Base-by-base conservation (phyloP, 1,284 basidiomycete species). In the Cystobasidium slooffiae region DNA sequence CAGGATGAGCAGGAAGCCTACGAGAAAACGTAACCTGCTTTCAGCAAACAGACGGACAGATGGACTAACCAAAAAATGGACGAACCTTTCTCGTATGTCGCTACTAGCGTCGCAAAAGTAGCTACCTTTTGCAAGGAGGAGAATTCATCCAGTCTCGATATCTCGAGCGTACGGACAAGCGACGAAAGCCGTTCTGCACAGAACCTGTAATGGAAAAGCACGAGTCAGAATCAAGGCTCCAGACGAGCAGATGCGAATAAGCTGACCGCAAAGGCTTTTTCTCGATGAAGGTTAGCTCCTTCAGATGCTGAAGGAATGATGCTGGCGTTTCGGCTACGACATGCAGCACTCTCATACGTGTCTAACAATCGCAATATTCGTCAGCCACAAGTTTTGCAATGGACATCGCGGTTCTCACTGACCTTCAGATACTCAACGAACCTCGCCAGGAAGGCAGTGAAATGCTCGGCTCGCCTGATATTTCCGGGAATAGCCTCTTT, bases 371-470 rank as follows among this genome's bases (percentile, higher is more conserved):
- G 16, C 31, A 12, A 31, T 14, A 31, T 16, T 37, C 24, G 44
- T 65, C 62, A 79, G 77, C 75, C 52, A 75, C 75, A 68, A 41
- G 64, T 41, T 49, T 46, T 63, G 46, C 20, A 14, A 31, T n/a
- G 55, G 41, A 55, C 43, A 49, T 24, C 3, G 4, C 4, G 37
- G 1, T n/a, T n/a, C 12, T 58, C 56, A 76, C 84, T 41, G 67
- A 92, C 93, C 87, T 99, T 99, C 76, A 99, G 87, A 82, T 99
- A 99, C 84, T 99, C 97, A 55, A 99, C 94, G 81, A 99, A 97
- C 55, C 97, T 90, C 82, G 96, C 97, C 76, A 99, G 84, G 85
- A 99, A 99, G 0, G 97, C 96, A 20, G 98, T 93, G 81, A 99
- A 99, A 84, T 99, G 97, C 81, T 99, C 97, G 0, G 97, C 97